Percentiles rank a stretch among this genome's conserved stretches.
Conservation (phyloP, 1,284 basidiomycete species). For the Ganoderma multipileum region DNA sequence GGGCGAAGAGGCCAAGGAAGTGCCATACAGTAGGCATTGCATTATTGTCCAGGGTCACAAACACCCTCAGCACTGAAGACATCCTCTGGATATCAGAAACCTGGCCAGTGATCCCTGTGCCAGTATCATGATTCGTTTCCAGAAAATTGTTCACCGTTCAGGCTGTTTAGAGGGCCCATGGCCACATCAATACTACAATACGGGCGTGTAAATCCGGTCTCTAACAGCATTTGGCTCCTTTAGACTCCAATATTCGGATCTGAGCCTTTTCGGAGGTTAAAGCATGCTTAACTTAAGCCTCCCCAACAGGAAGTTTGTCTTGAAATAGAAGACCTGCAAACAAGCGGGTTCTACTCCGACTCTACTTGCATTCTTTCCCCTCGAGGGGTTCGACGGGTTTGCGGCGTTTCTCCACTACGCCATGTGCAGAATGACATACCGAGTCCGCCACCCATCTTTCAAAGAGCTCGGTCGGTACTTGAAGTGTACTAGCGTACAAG, state of each 20-base stretch:
- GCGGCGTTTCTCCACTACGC: background rate
- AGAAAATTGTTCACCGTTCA: background rate
- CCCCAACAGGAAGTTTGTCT: background rate
- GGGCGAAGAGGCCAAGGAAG: background rate
- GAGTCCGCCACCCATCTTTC: background rate
- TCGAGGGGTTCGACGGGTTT: too few relatives aligned
- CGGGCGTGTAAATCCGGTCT: background rate
- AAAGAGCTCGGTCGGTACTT: background rate
- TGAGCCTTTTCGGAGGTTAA: conserved; percentile 23
- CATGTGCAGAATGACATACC: background rate
- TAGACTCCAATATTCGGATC: conserved; percentile 14
- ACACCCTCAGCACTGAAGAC: background rate
- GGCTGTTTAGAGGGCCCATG: background rate
- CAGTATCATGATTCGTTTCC: background rate
- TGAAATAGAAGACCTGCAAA: background rate
- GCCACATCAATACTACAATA: background rate
- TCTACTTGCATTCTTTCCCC: background rate
- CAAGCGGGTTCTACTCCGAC: background rate
- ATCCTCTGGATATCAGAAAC: too few relatives aligned
- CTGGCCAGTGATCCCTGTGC: background rate
- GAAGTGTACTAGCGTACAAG: background rate
- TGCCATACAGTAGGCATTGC: too few relatives aligned
- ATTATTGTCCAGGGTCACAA: background rate
- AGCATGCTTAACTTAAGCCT: background rate
- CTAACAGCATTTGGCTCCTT: background rate